phyloP scores from a whole-genome alignment of 2,329 filamentous ascomycete genomes.

The Verticillium dahliae region DNA sequence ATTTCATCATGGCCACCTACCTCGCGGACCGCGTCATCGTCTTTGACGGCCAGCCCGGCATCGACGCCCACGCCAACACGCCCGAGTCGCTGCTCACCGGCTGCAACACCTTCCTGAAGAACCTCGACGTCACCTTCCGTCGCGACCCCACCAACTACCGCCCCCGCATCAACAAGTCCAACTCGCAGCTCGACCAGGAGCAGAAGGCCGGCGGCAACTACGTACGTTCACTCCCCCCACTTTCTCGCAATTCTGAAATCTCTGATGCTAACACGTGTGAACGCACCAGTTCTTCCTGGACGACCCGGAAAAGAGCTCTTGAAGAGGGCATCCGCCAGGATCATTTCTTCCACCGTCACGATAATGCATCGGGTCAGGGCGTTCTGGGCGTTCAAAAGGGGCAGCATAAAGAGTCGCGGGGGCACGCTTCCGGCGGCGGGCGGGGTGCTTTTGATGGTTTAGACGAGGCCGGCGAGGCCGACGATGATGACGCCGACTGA shows the following conservation, averaged over 20 bases:
- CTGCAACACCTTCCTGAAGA: conserved; percentile 95
- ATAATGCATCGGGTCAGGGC: conserved; percentile 33
- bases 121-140: conserved; percentile 95
- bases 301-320: conserved; percentile 55
- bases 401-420: conserved; percentile 20
- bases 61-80: conserved; percentile 78
- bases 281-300: conserved; percentile 83
- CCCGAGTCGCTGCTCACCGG: conserved; percentile 91
- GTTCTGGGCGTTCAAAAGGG: conserved; percentile 47
- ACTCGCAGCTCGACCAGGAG: conserved; percentile 94
- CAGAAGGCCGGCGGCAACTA: conserved; percentile 93
- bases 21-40: conserved; percentile 93
- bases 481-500: conserved; percentile 52
- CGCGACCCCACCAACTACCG: conserved; percentile 94
- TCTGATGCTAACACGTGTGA: conserved; percentile 3
- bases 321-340: conserved; percentile 45
- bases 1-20: conserved; percentile 90
- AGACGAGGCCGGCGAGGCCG: conserved; percentile 50
- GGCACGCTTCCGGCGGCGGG: conserved; percentile 19
- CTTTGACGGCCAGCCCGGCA: conserved; percentile 89
- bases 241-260: background rate
- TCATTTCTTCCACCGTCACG: conserved; percentile 22
- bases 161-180: conserved; percentile 95
- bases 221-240: conserved; percentile 43
- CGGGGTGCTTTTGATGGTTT: conserved; percentile 18